Evolutionary conservation across 306 rosid species (phyloP), one percentile per base, ranked within the genome.

Genomic region (Gastrolobium villosum): DNA sequence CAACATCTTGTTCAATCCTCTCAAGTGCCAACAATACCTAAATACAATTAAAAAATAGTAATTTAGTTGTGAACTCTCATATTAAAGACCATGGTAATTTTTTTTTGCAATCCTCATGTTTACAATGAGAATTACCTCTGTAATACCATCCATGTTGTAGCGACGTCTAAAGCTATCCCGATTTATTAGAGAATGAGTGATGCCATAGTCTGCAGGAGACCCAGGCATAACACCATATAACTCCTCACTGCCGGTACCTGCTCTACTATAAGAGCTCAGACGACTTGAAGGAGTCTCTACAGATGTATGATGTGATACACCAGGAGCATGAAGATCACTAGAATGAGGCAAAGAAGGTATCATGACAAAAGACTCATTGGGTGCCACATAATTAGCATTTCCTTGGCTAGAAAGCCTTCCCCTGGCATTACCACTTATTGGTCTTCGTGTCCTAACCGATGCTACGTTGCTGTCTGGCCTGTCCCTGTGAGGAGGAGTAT

Each of bases 1-100:
- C 99, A 70, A 88, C 99, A 85, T 96, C 97, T 46, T 96, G 94
- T 84, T 91, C 99, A 75, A 93, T 91, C 83, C 98, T 93, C 89
- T 93, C 97, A 32, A 96, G 94, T 6, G 98, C 96, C 86, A 90
- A 71, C 81, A 96, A 85, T 52, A 93, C 90, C 99, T 96, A 79
- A 74, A 88, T 54, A 60, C 30, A 77, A 53, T 79, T 45, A 49
- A 34, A 32, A 65, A 72, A 32, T 44, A 53, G 11, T 10, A 41
- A 35, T 54, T 54, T 56, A 60, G 76, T 31, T 26, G 32, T 52
- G 50, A 65, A 54, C 46, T 20, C 52, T 54, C 66, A 70, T 52
- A 61, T 62, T 14, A 15, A 65, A 46, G 60, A 60, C 13, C 46
- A 20, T 40, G 70, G 54, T 60, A 8, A 44, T 6, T 8, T 61